A percentile compares a stretch with the other conserved stretches of the same genome.
Conservation (phyloP, 192 early-diverging fungal genomes). For the Linnemannia zychae region DNA sequence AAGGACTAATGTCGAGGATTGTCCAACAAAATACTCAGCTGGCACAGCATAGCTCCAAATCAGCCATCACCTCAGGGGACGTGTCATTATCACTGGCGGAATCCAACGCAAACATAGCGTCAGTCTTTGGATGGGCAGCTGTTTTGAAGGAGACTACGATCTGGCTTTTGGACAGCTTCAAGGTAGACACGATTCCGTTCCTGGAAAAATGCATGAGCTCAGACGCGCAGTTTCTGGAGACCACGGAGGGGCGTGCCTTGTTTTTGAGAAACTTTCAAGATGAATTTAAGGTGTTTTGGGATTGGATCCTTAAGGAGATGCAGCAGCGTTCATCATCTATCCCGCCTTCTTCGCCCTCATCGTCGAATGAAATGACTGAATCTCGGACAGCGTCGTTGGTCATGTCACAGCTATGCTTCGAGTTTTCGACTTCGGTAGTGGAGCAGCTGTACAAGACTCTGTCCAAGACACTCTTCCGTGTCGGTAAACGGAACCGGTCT, state of each 20-base stretch:
- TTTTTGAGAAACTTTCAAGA: conserved; percentile 54
- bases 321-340: conserved; percentile 17
- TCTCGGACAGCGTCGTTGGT: conserved; percentile 23
- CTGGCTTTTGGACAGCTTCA: conserved; percentile 47
- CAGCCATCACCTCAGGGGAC: background rate
- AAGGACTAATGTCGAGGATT: conserved; percentile 28
- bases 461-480: conserved; percentile 45
- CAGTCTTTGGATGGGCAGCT: conserved; percentile 4
- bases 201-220: conserved; percentile 61
- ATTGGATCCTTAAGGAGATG: conserved; percentile 48
- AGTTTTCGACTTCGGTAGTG: conserved; percentile 20
- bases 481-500: conserved; percentile 45
- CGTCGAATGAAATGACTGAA: background rate
- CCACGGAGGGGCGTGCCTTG: conserved; percentile 30
- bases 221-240: conserved; percentile 43
- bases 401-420: conserved; percentile 47
- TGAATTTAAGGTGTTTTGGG: conserved; percentile 57
- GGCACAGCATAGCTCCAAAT: background rate
- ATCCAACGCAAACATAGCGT: background rate
- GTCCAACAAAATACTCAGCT: conserved; percentile 5
- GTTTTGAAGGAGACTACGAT: conserved; percentile 48
- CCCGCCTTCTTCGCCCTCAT: background rate
- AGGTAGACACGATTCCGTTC: conserved; percentile 49
- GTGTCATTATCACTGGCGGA: background rate
- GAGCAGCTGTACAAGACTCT: conserved; percentile 47